These are phyloP conservation scores for Smallanthus sonchifolius DNA, from an alignment of 129 eudicot species.

Conservation along the genomic window DNA sequence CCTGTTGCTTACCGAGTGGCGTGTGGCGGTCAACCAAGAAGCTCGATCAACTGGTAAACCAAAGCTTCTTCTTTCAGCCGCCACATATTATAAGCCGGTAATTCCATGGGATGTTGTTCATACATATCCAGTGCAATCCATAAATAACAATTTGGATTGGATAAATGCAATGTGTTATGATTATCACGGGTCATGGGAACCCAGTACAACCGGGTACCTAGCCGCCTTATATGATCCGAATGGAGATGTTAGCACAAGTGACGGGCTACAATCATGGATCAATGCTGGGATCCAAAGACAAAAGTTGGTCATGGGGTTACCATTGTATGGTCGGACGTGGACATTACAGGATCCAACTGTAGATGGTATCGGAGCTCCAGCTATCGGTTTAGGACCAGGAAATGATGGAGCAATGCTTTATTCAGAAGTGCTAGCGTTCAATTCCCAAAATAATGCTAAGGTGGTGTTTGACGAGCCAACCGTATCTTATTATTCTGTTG, in stretches of 20 bases:
- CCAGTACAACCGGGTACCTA: conserved; percentile 46
- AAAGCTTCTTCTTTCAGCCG: conserved; percentile 62
- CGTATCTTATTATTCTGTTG: conserved; percentile 53
- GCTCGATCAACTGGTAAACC: conserved; percentile 31
- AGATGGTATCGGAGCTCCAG: conserved; percentile 62
- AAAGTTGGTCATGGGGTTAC: conserved; percentile 78
- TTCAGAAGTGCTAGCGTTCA: conserved; percentile 40
- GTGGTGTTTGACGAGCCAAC: conserved; percentile 53
- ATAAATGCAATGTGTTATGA: conserved; percentile 77
- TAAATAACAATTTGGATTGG: conserved; percentile 63
- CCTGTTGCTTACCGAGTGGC: conserved; percentile 54
- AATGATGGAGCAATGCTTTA: conserved; percentile 37
- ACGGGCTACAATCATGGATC: conserved; percentile 72
- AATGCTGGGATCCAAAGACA: conserved; percentile 44
- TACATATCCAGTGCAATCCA: conserved; percentile 44
- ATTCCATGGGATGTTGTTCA: conserved; percentile 15
- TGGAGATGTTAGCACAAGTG: conserved; percentile 59
- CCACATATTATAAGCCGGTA: conserved; percentile 48
- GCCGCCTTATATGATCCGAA: conserved; percentile 54
- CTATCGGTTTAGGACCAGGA: conserved; percentile 62
- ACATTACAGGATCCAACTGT: conserved; percentile 39
- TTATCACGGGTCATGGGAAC: conserved; percentile 62
- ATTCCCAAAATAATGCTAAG: conserved; percentile 40
- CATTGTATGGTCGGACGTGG: conserved; percentile 75
- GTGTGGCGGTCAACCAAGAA: conserved; percentile 49